Evolutionary conservation across 2,329 filamentous ascomycete genomes (phyloP), one percentile per base, ranked within the genome.

Genomic region (Monosporascus cannonballus): DNA sequence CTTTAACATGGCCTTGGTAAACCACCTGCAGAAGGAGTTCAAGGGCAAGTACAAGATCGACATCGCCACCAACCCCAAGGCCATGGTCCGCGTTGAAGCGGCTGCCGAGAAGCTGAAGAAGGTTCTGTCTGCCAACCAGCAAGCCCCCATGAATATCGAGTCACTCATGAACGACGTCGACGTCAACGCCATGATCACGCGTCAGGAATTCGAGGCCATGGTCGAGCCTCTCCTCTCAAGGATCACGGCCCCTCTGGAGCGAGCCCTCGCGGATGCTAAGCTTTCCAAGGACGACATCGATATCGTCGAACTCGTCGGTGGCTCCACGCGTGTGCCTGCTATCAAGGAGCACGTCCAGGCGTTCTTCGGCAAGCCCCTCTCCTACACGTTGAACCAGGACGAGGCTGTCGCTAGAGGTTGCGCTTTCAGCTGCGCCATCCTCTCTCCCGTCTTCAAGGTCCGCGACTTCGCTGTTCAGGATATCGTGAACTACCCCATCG

Each of bases 61-160:
- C 71, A 93, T 99, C 76, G 84, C 85, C 73, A 85, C 84, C 61
- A 94, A 97, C 76, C 83, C 86, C 61, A 96, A 96, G 77, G 94
- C 93, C 54, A 83, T 87, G 72, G 85, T 92, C 61, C 90, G 94
- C 70, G 89, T 95, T 63, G 81, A 89, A 42, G 85, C 90, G 56
- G 91, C 89, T 53, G 91, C 92, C 51, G 94, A 99, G 81, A 96
- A 96, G 82, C 77, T 96, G 69, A 99, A 99, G 86, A 97, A 97
- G 85, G 86, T 97, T 52, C 79, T 99, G 52, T 97, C 93, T 37
- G 94, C 94, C 69, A 97, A 97, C 77, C 88, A 92, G 63, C 83
- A 88, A 68, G 91, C 93, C 18, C 90, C 93, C 48, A 75, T 99
- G 72, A 97, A 92, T 80, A 95, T 99, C 66, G 94, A 99, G 78